These are phyloP conservation scores for Silene latifolia DNA, from an alignment of 148 eudicot genomes.

Conservation along the genomic window DNA sequence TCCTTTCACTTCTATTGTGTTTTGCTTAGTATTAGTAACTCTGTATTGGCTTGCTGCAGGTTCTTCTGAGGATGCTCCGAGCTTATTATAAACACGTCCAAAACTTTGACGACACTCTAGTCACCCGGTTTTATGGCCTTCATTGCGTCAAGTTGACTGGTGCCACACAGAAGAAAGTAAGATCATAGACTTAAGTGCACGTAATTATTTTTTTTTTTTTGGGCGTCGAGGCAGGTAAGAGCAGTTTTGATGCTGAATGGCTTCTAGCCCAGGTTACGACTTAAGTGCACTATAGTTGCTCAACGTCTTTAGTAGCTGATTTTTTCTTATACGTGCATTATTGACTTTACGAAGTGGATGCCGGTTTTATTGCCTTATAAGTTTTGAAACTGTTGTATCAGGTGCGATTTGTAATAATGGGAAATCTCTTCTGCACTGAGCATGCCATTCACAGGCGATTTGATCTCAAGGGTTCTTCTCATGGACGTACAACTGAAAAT, in stretches of 20 bases:
- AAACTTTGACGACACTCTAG: constrained; percentile 53
- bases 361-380: background rate
- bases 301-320: background rate
- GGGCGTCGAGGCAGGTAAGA: background rate
- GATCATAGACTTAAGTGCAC: background rate
- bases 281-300: no score
- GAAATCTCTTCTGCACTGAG: constrained; percentile 81
- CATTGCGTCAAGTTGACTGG: constrained; percentile 77
- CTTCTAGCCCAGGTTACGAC: background rate
- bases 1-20: background rate
- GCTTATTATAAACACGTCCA: constrained; percentile 67
- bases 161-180: constrained; percentile 64
- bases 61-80: constrained; percentile 70
- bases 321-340: background rate
- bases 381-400: constrained; percentile 28
- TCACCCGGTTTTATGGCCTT: constrained; percentile 61
- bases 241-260: background rate
- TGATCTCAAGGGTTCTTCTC: constrained; percentile 88
- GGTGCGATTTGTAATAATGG: constrained; percentile 94
- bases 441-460: constrained; percentile 73
- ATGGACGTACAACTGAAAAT: constrained; percentile 77
- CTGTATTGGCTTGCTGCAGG: constrained; percentile 30
- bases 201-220: no score
- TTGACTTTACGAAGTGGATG: constrained; percentile 2
- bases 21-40: background rate